phyloP scores from a whole-genome alignment of 148 eudicot genomes.

The Euryodendron excelsum region DNA sequence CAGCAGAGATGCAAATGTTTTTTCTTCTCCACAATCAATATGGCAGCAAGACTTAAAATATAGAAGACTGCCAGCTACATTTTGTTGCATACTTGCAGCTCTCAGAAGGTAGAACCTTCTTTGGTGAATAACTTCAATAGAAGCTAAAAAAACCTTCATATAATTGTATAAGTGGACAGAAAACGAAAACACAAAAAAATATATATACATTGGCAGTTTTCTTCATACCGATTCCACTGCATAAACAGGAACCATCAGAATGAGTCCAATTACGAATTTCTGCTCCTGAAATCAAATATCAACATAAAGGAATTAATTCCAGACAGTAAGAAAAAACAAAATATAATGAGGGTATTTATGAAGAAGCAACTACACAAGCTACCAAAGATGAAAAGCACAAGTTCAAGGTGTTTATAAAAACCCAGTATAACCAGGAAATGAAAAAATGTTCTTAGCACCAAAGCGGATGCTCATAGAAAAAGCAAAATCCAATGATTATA shows the following conservation, averaged over 20 bases:
- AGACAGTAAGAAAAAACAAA: not conserved
- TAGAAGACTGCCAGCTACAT: not conserved
- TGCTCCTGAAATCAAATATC: slow-evolving; percentile 75
- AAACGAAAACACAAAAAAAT: not conserved
- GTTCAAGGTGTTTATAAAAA: not conserved
- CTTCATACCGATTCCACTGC: slow-evolving; percentile 85
- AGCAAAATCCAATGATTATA: not conserved
- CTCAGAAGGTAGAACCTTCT: not conserved
- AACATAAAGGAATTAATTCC: slow-evolving; percentile 16
- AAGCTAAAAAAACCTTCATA: not conserved
- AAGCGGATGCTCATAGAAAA: slow-evolving; percentile 8
- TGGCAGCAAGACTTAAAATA: not conserved
- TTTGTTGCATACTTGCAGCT: not conserved
- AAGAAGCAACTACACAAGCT: not conserved
- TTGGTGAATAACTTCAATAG: not conserved
- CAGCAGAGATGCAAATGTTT: not conserved
- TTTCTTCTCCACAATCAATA: not conserved
- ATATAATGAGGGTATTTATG: not conserved
- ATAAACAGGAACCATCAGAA: slow-evolving; percentile 98
- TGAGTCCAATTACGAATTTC: slow-evolving; percentile 89
- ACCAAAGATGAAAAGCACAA: not conserved
- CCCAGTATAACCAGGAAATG: not conserved
- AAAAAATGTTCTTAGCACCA: slow-evolving; percentile 1
- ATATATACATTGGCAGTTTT: slow-evolving; percentile 11
- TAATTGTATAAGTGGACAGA: not conserved